Evolutionary conservation across 2,329 filamentous ascomycete genomes (phyloP).

Genomic region (Monosporascus sp.): DNA sequence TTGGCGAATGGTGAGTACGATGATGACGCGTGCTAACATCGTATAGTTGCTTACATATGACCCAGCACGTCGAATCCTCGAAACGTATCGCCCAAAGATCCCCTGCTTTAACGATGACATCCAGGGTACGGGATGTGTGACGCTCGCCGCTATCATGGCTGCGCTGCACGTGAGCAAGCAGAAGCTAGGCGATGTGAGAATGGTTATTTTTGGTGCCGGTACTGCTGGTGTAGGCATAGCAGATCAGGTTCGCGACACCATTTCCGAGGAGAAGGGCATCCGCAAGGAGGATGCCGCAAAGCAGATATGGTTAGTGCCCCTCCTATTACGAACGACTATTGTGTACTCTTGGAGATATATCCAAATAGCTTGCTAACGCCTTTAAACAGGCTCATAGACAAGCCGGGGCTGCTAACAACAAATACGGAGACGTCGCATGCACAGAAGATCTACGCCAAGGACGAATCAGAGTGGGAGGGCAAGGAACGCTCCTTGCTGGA

Average conservation of each 20-base stretch:
- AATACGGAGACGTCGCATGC: conserved; percentile 58
- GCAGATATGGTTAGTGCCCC: conserved; percentile 63
- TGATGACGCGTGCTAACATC: not conserved
- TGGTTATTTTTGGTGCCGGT: conserved; percentile 76
- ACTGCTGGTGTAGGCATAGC: conserved; percentile 82
- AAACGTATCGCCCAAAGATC: conserved; percentile 67
- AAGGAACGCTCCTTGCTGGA: conserved; percentile 55
- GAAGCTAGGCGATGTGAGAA: conserved; percentile 61
- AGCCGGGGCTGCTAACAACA: conserved; percentile 67
- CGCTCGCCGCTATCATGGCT: conserved; percentile 75
- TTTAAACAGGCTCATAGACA: conserved; percentile 68
- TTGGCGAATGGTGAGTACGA: conserved; percentile 54
- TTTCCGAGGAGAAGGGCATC: conserved; percentile 61
- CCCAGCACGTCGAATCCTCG: conserved; percentile 58
- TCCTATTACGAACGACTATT: not conserved
- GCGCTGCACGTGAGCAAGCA: conserved; percentile 64
- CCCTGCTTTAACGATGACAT: conserved; percentile 91
- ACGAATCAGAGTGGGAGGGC: conserved; percentile 57
- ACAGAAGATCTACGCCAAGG: conserved; percentile 62
- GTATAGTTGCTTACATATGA: not conserved
- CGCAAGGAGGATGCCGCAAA: conserved; percentile 68
- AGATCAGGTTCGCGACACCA: conserved; percentile 76
- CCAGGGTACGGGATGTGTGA: conserved; percentile 84
- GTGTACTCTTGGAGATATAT: not conserved
- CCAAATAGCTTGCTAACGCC: conserved; percentile 1